Conservation (phyloP, 305 asterid species). For the Fraxinus latifolia region DNA sequence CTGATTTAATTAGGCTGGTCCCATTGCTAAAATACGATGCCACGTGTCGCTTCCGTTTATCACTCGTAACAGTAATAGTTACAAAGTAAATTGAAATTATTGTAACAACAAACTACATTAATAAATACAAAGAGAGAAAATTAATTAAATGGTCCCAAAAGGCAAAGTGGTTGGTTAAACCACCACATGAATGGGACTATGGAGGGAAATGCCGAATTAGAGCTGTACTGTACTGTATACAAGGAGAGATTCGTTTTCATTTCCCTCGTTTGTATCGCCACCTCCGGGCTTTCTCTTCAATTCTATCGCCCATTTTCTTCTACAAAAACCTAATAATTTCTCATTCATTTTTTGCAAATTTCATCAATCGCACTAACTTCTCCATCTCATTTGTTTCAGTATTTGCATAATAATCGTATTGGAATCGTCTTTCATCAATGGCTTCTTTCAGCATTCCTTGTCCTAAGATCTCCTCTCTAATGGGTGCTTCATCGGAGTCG, state of each 20-base stretch:
- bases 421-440: slow-evolving; percentile 25
- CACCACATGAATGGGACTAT: neutral
- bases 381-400: no score
- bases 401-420: neutral
- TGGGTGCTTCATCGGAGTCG: slow-evolving; percentile 35
- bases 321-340: slow-evolving; percentile 24
- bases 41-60: no score
- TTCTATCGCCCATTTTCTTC: slow-evolving; percentile 35
- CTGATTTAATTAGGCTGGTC: no score
- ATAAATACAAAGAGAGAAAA: neutral
- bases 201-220: neutral
- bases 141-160: neutral
- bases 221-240: neutral
- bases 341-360: neutral
- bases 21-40: no score
- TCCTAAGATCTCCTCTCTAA: slow-evolving; percentile 37
- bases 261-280: slow-evolving; percentile 37
- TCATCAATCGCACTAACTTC: neutral
- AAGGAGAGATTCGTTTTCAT: slow-evolving; percentile 16
- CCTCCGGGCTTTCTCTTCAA: slow-evolving; percentile 15
- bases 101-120: neutral
- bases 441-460: slow-evolving; percentile 44
- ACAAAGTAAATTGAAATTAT: neutral
- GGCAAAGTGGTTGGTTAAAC: neutral
- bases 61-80: no score